These are phyloP conservation scores for Remersonia thermophila DNA, from an alignment of 2,329 filamentous ascomycete genomes.

Conservation along the genomic window DNA sequence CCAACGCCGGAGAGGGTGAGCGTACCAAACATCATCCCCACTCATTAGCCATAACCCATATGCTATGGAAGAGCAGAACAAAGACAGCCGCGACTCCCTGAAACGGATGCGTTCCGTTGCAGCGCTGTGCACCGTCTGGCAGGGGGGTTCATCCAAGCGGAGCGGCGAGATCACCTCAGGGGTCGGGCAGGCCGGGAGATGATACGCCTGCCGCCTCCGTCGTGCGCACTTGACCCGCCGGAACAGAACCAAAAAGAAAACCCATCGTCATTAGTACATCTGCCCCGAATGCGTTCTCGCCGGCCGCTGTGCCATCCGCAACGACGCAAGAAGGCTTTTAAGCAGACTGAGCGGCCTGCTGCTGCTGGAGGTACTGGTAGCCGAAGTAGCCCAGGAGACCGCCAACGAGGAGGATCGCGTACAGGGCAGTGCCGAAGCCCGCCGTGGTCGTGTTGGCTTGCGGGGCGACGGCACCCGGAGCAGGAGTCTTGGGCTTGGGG, in stretches of 20 bases:
- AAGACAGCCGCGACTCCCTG: background rate
- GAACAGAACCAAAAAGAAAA: background rate
- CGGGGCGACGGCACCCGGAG: conserved; percentile 35
- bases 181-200: too few relatives aligned
- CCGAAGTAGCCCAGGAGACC: conserved; percentile 65
- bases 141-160: too few relatives aligned
- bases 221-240: too few relatives aligned
- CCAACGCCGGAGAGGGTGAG: too few relatives aligned
- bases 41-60: too few relatives aligned
- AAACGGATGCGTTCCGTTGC: too few relatives aligned
- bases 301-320: background rate
- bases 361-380: conserved; percentile 72
- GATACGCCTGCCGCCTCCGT: too few relatives aligned
- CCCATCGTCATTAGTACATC: background rate
- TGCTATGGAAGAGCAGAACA: background rate
- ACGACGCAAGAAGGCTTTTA: conserved; percentile 7
- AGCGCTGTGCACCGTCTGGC: too few relatives aligned
- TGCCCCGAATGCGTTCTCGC: background rate
- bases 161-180: too few relatives aligned
- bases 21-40: too few relatives aligned
- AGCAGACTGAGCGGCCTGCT: conserved; percentile 17
- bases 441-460: conserved; percentile 35
- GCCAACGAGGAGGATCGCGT: conserved; percentile 68
- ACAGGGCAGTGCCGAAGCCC: conserved; percentile 65
- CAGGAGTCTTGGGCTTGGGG: conserved; percentile 54